Percentiles rank a stretch among this genome's conserved stretches.
phyloP scores from a whole-genome alignment of 257 asterid genomes.

The Echium plantagineum region DNA sequence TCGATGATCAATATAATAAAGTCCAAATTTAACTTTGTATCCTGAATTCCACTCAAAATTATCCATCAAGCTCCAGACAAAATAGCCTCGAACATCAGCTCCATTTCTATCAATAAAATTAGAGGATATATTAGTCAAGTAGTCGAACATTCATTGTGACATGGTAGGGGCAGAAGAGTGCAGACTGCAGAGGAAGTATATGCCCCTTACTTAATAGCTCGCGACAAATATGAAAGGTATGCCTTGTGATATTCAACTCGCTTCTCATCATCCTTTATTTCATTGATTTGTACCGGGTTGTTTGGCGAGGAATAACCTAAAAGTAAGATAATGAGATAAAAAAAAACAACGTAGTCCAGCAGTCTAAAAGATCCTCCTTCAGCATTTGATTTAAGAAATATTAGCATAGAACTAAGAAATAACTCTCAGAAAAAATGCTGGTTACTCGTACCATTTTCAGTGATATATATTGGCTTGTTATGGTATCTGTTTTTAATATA shows the following conservation, averaged over 20 bases:
- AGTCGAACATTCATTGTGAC: too few species aligned
- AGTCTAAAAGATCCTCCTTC: not conserved
- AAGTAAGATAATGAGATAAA: not conserved
- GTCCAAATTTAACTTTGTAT: constrained; percentile 39
- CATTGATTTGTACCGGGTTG: constrained; percentile 11
- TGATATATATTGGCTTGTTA: constrained; percentile 58
- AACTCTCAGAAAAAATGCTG: not conserved
- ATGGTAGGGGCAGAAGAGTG: not conserved
- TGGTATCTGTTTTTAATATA: constrained; percentile 51
- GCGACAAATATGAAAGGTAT: constrained; percentile 13
- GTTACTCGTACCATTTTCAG: constrained; percentile 52
- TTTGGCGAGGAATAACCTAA: constrained; percentile 54
- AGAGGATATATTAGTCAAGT: not conserved
- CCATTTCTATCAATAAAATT: constrained; percentile 27
- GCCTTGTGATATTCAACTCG: constrained; percentile 14
- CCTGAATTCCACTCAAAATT: constrained; percentile 58
- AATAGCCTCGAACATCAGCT: constrained; percentile 62
- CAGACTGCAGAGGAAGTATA: not conserved
- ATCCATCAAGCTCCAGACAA: constrained; percentile 72
- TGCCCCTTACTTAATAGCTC: constrained; percentile 9
- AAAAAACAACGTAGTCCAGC: not conserved
- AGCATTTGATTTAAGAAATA: not conserved
- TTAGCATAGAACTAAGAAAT: not conserved
- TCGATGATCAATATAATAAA: constrained; percentile 27
- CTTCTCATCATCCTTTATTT: constrained; percentile 25